phyloP scores from a whole-genome alignment of 2,329 filamentous ascomycete genomes.

The Chaetomium sp. region DNA sequence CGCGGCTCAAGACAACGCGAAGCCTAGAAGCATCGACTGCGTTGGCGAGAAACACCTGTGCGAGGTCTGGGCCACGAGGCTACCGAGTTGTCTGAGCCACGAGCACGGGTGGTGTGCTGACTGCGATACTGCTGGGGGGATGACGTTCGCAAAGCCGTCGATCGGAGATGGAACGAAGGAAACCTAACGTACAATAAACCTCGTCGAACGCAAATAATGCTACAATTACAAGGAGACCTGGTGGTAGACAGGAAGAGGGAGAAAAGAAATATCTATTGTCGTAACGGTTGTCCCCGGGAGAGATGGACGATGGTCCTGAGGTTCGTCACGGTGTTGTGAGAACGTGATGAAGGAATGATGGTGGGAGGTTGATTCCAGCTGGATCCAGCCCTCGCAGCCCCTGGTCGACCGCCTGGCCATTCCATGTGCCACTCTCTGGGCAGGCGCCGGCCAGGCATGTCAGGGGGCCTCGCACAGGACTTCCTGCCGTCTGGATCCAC shows the following conservation, averaged over 20 bases:
- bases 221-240: slow-evolving; percentile 21
- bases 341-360: slow-evolving; percentile 13
- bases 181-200: slow-evolving; percentile 22
- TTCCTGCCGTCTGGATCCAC: no score
- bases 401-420: no score
- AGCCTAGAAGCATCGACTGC: no score
- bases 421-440: neutral
- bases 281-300: neutral
- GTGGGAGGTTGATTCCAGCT: slow-evolving; percentile 3
- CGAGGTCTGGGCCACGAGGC: neutral
- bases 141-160: neutral
- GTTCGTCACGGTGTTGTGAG: neutral
- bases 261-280: slow-evolving; percentile 14
- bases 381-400: no score
- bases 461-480: neutral
- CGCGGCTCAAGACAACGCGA: no score
- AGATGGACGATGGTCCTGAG: neutral
- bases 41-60: no score
- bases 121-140: slow-evolving; percentile 5
- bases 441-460: neutral
- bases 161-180: slow-evolving; percentile 4
- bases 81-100: neutral
- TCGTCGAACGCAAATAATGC: slow-evolving; percentile 22
- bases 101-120: neutral
- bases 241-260: slow-evolving; percentile 4